Base-by-base conservation (phyloP, 108 stramenopile species). In the Skeletonema grethae region DNA sequence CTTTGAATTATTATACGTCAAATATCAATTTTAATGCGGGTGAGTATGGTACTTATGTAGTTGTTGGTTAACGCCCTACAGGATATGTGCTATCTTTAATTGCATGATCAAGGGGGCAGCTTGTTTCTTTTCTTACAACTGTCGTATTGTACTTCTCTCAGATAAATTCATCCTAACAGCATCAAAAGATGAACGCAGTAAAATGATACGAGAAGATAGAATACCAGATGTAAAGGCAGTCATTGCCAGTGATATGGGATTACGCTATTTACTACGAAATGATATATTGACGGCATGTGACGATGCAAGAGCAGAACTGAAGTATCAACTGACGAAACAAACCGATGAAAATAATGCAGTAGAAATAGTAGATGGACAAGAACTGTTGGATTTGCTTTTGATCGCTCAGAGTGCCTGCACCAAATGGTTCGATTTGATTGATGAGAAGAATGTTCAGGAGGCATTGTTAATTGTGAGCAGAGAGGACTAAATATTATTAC, bases 1-100 rank as follows among this genome's bases (percentile, higher is more conserved):
- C 86, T 16, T 48, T 87, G 28, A 87, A 87, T 73, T 61, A 74
- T 10, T 87, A 89, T 65, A 87, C 86, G 24, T 69, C 78, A 46
- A 77, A 77, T 32, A 64, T 89, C 1, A 69, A 73, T 12, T 89
- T 84, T 77, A 46, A 72, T 45, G 57, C 79, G 2, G 38, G 38
- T 39, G 38, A 39, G 38, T 39, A 11, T 0, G 25, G n/a, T n/a
- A n/a, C n/a, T n/a, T 28, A 28, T 28, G 25, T 28, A 1, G 25
- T 28, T 12, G 8, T 34, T 34, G 2, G 9, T 11, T 39, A 11
- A 13, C 38, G 11, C 10, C 38, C 0, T 39, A 9, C 38, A 39
- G 12, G 11, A 12, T 39, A 39, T 39, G 38, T 7, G 34, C 34
- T 34, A 34, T 34, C 34, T 34, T 34, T 5, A 7, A 34, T 34